Percentiles rank a stretch among this genome's conserved stretches.
These are phyloP conservation scores for Fennellomyces sp. DNA, from an alignment of 371 early-diverging fungal species.

Conservation along the genomic window DNA sequence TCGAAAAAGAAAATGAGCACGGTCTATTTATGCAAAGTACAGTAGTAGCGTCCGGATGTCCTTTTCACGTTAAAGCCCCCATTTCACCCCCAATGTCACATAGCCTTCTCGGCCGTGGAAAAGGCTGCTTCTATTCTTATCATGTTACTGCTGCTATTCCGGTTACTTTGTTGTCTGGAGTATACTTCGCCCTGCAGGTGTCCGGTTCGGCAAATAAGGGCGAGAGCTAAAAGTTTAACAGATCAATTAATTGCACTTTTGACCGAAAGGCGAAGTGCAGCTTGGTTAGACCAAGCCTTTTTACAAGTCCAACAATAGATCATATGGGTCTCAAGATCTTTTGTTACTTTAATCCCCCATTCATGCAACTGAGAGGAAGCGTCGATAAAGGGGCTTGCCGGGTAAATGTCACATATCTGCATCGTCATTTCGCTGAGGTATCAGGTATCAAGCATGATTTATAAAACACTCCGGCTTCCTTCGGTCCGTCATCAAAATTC, in stretches of 20 bases:
- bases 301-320: no score
- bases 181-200: constrained; percentile 5
- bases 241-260: not conserved
- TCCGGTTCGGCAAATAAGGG: constrained; percentile 13
- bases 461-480: not conserved
- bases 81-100: not conserved
- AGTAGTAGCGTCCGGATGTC: not conserved
- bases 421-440: not conserved
- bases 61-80: no score
- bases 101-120: not conserved
- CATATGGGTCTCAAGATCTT: no score
- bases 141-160: not conserved
- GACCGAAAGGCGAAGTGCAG: no score
- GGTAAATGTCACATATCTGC: not conserved
- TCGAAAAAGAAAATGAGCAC: not conserved
- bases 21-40: constrained; percentile 6
- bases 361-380: not conserved
- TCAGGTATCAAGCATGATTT: not conserved
- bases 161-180: constrained; percentile 6
- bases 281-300: no score
- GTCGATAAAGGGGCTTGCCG: not conserved
- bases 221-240: no score
- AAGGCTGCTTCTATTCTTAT: not conserved
- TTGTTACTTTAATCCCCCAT: not conserved
- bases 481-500: not conserved